Evolutionary conservation across 192 early-diverging fungal species (phyloP), one percentile per base, ranked within the genome.

Genomic region (Rhizoclosmatium globosum): DNA sequence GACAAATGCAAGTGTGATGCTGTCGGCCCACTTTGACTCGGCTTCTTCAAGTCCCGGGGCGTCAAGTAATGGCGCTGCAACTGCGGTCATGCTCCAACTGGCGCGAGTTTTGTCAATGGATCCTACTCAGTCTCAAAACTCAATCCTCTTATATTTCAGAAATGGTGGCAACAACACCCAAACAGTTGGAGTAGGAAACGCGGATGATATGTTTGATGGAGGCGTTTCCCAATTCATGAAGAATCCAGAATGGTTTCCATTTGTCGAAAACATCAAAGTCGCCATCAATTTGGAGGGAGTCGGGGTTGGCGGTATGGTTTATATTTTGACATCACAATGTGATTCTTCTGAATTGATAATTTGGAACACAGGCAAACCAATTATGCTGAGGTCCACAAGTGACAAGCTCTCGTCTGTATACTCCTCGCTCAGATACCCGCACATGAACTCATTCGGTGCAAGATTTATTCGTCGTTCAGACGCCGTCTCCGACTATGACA

Each of bases 11-110:
- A 62, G 11, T 7, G 15, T 62, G 21, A 7, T 62, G 21, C 11
- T 62, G 4, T 62, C 60, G 7, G 19, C 60, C 60, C 60, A 62
- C 60, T 62, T 62, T 62, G 60, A 62, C 23, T 21, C 15, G 7
- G 21, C 7, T 39, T 19, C 19, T 19, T 1, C 38, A 7, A 7
- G 11, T 7, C 15, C 23, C 4, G 60, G 60, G 6, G 60, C 60
- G 6, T 21, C 60, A 7, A 21, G 21, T 21, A 21, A 62, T 23
- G 60, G 60, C 60, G 38, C 21, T 62, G 9, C 21, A 0, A 23
- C 23, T 7, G 60, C 21, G 19, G 9, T 9, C 7, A 62, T 62
- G 60, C 19, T 62, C 21, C 60, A 62, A 62, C 9, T 62, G 7
- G 60, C 60, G 11, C 19, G 60, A 4, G 7, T 62, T 7, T 23